Conservation (phyloP, 2,329 filamentous ascomycete genomes). For the Fusarium stilboides region DNA sequence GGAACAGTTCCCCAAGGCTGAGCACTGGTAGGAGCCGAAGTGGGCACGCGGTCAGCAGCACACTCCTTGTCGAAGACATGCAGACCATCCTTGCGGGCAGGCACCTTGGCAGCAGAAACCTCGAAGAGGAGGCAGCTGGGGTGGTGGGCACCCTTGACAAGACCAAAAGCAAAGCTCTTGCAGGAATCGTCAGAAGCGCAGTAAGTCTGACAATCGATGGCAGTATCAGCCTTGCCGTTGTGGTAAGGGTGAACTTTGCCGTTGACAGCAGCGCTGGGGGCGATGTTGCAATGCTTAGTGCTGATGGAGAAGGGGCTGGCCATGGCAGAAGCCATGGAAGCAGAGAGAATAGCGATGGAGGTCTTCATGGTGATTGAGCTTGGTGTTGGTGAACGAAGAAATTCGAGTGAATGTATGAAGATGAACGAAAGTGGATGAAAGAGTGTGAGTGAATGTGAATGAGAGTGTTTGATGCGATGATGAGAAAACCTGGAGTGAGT, state of each 20-base stretch:
- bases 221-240: constrained; percentile 1
- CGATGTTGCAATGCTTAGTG: constrained; percentile 13
- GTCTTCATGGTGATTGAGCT: constrained; percentile 16
- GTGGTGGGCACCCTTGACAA: background rate
- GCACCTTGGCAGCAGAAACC: background rate
- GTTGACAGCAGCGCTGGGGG: background rate
- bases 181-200: constrained; percentile 16
- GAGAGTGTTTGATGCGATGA: constrained; percentile 10
- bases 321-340: constrained; percentile 12
- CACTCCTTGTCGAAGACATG: constrained; percentile 21
- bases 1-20: constrained; percentile 13
- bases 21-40: constrained; percentile 9
- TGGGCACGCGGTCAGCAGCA: background rate
- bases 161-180: constrained; percentile 15
- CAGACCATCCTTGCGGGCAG: constrained; percentile 14
- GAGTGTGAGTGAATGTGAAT: background rate
- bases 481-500: background rate
- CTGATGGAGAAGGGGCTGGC: background rate
- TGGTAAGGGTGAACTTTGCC: constrained; percentile 6
- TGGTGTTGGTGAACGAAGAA: background rate
- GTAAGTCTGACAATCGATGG: constrained; percentile 12
- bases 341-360: constrained; percentile 8
- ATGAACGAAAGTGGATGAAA: constrained; percentile 1
- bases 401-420: too few relatives aligned
- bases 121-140: constrained; percentile 14